Evolutionary conservation across 176 grass and related monocot genomes (phyloP).

Genomic region (Avena eriantha): DNA sequence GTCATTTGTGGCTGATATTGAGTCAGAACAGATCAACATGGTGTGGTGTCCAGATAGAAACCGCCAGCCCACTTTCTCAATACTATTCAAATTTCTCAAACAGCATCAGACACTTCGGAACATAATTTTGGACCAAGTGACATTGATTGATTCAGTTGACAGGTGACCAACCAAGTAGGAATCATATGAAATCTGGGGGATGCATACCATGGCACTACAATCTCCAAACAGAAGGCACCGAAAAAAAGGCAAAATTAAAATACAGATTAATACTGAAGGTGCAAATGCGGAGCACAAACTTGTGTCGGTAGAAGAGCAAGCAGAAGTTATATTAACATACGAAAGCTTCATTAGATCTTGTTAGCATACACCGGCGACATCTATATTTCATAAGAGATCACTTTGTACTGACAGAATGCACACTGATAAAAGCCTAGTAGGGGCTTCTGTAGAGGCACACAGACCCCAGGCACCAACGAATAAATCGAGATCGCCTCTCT

Average conservation of each 20-base stretch:
- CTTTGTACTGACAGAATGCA: constrained; percentile 57
- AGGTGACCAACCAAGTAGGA: constrained; percentile 10
- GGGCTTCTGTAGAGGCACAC: neutral
- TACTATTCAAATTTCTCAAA: constrained; percentile 19
- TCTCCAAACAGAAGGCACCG: neutral
- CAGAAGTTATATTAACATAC: constrained; percentile 59
- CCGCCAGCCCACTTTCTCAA: constrained; percentile 23
- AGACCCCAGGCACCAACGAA: constrained; percentile 22
- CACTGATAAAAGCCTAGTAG: constrained; percentile 39
- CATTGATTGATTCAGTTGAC: neutral
- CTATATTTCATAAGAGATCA: constrained; percentile 50
- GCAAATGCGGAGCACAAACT: constrained; percentile 1
- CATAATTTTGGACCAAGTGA: constrained; percentile 29
- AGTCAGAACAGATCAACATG: constrained; percentile 22
- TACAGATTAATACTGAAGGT: neutral
- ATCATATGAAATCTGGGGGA: constrained; percentile 2
- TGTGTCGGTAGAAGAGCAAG: constrained; percentile 24
- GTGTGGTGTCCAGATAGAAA: constrained; percentile 7
- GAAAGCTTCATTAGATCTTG: constrained; percentile 54
- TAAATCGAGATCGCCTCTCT: constrained; percentile 39
- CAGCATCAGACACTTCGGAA: constrained; percentile 2
- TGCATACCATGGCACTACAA: constrained; percentile 11
- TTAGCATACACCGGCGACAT: constrained; percentile 55
- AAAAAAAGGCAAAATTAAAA: neutral
- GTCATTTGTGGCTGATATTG: constrained; percentile 31